Base-by-base conservation (phyloP, 352 stramenopile species). In the Phytophthora brassicae region DNA sequence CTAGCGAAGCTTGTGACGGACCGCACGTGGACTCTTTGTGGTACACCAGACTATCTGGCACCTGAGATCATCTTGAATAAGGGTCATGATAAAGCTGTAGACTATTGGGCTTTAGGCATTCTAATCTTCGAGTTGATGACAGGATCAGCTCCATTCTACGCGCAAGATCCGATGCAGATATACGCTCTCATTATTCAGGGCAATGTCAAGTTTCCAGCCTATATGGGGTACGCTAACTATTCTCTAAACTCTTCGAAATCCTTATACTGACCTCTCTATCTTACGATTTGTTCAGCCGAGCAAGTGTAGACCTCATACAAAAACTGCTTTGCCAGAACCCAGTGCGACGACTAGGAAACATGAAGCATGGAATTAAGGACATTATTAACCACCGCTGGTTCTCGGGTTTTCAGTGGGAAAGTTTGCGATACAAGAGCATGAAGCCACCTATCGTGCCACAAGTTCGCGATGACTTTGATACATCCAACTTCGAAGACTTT, bases 1-100 rank as follows among this genome's bases (percentile, higher is more conserved):
- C 85, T 97, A 29, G 93, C 92, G 6, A 98, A 98, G 64, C 70
- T 96, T 38, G 77, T 96, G 43, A 90, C 70, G 1, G 78, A 95
- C 24, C 67, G 79, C 6, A 97, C 90, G 14, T 97, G 85, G 84
- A 98, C 90, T 6, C 64, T 97, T 20, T 98, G 92, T 50, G 92
- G 92, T 8, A 98, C 92, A 11, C 94, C 92, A 12, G 90, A 97
- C 54, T 98, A 98, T 63, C 67, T 97, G 13, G 90, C 93, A 1
- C 91, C 93, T 1, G 92, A 98, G 60, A 97, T 98, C 61, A 96
- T 97, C 45, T 68, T 95, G 44, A 96, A 88, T 70, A 93, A 92
- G 58, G 92, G 89, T 0, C 89, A 98, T 66, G 88, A 95, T 56
- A 89, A 90, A 44, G 84, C 84, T 1, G 90, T 97, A 22, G 90